Evolutionary conservation across 495 filamentous ascomycete species (phyloP), one percentile per base, ranked within the genome.

Genomic region (Amniculicola lignicola): DNA sequence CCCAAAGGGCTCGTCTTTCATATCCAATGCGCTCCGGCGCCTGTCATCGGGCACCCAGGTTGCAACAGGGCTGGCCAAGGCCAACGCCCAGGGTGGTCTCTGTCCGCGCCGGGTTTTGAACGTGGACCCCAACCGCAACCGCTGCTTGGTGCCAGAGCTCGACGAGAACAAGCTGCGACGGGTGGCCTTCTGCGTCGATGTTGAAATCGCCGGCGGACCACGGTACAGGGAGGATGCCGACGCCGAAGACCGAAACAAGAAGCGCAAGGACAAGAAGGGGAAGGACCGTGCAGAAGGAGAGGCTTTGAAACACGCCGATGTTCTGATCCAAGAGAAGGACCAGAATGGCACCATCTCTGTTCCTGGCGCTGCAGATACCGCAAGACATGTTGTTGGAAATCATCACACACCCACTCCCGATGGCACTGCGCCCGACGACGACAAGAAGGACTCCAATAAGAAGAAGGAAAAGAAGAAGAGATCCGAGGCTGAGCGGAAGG

Each of bases 101-200:
- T 92, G 90, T 51, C 82, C 88, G 57, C 78, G 93, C 36, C 80
- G 77, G 52, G 81, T 95, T 16, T 76, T 97, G 76, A 98, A 98
- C 65, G 75, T 95, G 33, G 90, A 98, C 64, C 80, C 71, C 18
- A 77, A 82, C 58, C 78, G 93, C 25, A 85, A 94, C 63, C 73
- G 93, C 35, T 93, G 89, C 66, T 78, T 79, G 14, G 81, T 97
- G 22, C 75, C 81, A 23, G 90, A 93, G 57, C 71, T 98, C 18
- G 82, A 92, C 54, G 83, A 86, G 55, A 80, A 79, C 15, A 95
- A 93, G 57, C 71, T 98, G 27, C 79, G 90, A 18, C 79, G 88
- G 28, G 93, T 98, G 1, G 87, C 90, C 1, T 98, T 98, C 63
- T 95, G 87, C 60, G 93, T 98, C 3, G 93, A 98, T 68, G 93